phyloP scores from a whole-genome alignment of 176 grass and related monocot genomes.

The sorghum (Sorghum bicolor) region DNA sequence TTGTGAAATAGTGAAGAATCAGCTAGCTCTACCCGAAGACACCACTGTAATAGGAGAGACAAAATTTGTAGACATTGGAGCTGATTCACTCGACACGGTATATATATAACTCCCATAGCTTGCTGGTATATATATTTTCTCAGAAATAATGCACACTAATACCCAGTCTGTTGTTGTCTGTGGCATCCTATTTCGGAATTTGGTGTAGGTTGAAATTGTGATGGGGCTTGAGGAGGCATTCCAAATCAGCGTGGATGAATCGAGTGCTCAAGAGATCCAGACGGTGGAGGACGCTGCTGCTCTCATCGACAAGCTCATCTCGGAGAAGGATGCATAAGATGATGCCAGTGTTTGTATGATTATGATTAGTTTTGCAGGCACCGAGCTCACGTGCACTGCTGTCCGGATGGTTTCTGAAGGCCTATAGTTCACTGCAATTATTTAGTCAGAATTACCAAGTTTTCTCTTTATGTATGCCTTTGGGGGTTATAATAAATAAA shows the following conservation, averaged over 20 bases:
- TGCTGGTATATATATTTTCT: too few relatives aligned
- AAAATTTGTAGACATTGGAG: slow-evolving; percentile 53
- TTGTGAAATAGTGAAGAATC: slow-evolving; percentile 50
- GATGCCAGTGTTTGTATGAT: too few relatives aligned
- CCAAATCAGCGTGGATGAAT: slow-evolving; percentile 66
- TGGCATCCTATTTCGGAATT: too few relatives aligned
- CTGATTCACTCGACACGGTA: slow-evolving; percentile 78
- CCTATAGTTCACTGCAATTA: slow-evolving; percentile 10
- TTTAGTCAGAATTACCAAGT: not conserved
- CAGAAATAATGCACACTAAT: too few relatives aligned
- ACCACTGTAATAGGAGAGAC: slow-evolving; percentile 31
- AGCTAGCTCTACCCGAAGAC: slow-evolving; percentile 32
- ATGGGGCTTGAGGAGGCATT: slow-evolving; percentile 79
- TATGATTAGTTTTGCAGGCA: too few relatives aligned
- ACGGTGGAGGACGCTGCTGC: slow-evolving; percentile 60
- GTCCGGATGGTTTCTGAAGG: not conserved
- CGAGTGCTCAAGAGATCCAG: slow-evolving; percentile 53
- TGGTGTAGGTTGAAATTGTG: slow-evolving; percentile 65
- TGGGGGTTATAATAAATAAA: not conserved
- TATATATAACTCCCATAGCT: too few relatives aligned
- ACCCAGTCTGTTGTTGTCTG: too few relatives aligned
- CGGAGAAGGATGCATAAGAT: slow-evolving; percentile 40
- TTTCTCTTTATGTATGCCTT: not conserved
- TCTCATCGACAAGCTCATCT: slow-evolving; percentile 61
- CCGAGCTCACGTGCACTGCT: not conserved